These are phyloP conservation scores for Polytolypa hystricis DNA, from an alignment of 2,329 filamentous ascomycete species.

Conservation along the genomic window DNA sequence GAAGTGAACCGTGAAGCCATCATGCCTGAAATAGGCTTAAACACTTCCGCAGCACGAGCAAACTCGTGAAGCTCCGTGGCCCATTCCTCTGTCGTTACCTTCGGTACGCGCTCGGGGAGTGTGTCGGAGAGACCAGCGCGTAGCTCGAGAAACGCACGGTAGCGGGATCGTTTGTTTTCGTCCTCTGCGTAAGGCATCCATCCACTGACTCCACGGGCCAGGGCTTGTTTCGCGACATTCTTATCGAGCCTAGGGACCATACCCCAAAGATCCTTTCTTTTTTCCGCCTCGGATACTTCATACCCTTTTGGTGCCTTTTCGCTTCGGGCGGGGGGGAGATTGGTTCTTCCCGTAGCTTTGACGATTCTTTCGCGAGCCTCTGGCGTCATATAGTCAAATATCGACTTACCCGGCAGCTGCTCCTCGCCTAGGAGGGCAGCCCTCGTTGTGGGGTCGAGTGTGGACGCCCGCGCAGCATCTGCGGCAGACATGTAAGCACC, in stretches of 20 bases:
- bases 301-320: slow-evolving; percentile 59
- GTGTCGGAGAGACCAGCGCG: slow-evolving; percentile 52
- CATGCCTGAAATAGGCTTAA: slow-evolving; percentile 79
- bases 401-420: slow-evolving; percentile 76
- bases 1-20: slow-evolving; percentile 93
- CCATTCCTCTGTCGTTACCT: slow-evolving; percentile 59
- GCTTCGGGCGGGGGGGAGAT: slow-evolving; percentile 66
- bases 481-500: slow-evolving; percentile 53
- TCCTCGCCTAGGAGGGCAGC: slow-evolving; percentile 72
- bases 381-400: slow-evolving; percentile 84
- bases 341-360: slow-evolving; percentile 59
- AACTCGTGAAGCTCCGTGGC: slow-evolving; percentile 71
- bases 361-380: slow-evolving; percentile 67
- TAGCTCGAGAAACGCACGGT: slow-evolving; percentile 69
- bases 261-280: slow-evolving; percentile 45
- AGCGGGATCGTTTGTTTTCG: slow-evolving; percentile 65
- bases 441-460: slow-evolving; percentile 62
- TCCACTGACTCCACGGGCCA: slow-evolving; percentile 52
- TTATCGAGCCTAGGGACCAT: slow-evolving; percentile 56
- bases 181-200: slow-evolving; percentile 81
- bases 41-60: slow-evolving; percentile 61
- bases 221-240: slow-evolving; percentile 55
- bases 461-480: slow-evolving; percentile 67
- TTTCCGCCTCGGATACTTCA: slow-evolving; percentile 52
- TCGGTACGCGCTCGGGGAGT: slow-evolving; percentile 45